Evolutionary conservation across 805 yeast species (phyloP), one percentile per base, ranked within the genome.

Genomic region (Suhomyces emberorum): DNA sequence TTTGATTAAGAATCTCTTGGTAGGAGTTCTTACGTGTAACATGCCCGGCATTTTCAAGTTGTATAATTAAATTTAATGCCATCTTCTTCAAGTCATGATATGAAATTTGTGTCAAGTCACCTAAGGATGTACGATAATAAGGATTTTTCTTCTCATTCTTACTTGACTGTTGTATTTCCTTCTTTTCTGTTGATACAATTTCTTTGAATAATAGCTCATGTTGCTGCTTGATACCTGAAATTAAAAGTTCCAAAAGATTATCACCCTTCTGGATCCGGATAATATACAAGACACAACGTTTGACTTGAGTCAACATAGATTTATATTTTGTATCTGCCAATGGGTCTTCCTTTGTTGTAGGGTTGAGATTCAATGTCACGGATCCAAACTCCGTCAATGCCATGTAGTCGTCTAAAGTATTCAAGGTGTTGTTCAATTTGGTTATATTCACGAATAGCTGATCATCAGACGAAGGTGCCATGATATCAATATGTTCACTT

Each of bases 231-330:
- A 85, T 86, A 3, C 83, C 83, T 3, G 81, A 74, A 7, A 84
- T 70, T 34, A 88, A 58, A 36, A 87, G 61, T 34, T 84, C 91
- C 37, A 82, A 72, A 30, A 91, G 69, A 44, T 79, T 81, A 2
- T 74, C 66, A 17, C 80, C 80, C 10, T 76, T 75, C 64, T 93
- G 97, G 4, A 93, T 85, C 46, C 88, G 79, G 43, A 89, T 77
- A 51, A 91, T 78, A 52, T 88, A 88, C 11, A 83, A 62, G n/a
- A 89, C 63, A 47, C 88, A 83, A 43, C 95, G 69, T 56, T 91
- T 91, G 0, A 84, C 88, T 52, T 87, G 88, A 35, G 87, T 73
- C 49, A 82, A 65, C 20, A 86, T 60, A 4, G 83, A 65, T 35
- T 74, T 74, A 25, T 72, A 59, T 50, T 79, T 81, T 1, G 79